Base-by-base conservation (phyloP, 164 flowering plant genomes). In the Aristolochia contorta region DNA sequence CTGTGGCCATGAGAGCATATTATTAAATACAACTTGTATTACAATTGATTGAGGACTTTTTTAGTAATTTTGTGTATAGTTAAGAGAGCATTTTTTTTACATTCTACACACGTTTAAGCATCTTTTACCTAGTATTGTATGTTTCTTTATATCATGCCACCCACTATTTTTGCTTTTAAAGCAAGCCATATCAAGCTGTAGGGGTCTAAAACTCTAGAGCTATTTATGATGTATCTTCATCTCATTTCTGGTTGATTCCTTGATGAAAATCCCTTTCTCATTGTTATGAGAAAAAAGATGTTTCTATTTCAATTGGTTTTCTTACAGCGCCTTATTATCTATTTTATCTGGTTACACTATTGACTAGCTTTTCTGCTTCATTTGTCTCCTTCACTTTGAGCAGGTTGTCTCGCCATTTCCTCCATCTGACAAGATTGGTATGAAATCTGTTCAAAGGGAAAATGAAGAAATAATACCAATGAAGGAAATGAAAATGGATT, bases 401-500 rank as follows among this genome's bases (percentile, higher is more conserved):
- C 74, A 94, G 99, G 84, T 94, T 71, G 88, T 76, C 10, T 89
- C 93, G 23, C 89, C 93, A 46, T 84, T 87, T 60, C 96, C 97
- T 0, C 99, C 99, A 59, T 94, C 99, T 37, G 95, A 89, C 78
- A 89, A 94, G 72, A 91, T 94, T 61, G 99, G 97, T 10, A 81
- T 94, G 48, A 91, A 85, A 45, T 94, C 99, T 6, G 96, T 94
- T 55, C 99, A 94, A 75, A 81, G 96, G 70, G 99, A 88, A 66
- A 72, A 68, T 58, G 99, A 94, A 67, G 97, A 91, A 73, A 89
- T 94, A 62, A 61, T 94, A 52, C 93, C 96, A 43, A 91, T 94
- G 99, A 94, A 87, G 71, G 80, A 83, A 63, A 94, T 94, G 99
- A 91, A 94, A 75, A 91, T 94, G 97, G 99, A 80, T 54, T 94